Base-by-base conservation (phyloP, 768 basidiomycete genomes). In the Lactifluus subvellereus region DNA sequence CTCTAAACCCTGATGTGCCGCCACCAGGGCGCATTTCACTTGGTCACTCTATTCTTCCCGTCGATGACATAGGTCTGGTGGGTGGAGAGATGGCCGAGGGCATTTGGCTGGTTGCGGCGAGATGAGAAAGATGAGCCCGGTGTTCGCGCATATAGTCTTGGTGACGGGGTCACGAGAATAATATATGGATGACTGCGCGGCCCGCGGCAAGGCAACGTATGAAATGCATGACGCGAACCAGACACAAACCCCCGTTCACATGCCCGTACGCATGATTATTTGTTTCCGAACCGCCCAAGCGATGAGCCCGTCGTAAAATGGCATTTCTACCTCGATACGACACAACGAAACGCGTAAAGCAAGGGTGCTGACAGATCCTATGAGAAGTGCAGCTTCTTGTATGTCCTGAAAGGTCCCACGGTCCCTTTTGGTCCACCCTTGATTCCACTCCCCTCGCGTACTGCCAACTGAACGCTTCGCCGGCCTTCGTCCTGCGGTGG, bases 391-490 rank as follows among this genome's bases (percentile, higher is more conserved):
- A 60, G 35, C 27, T 61, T 66, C 48, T 67, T 68, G 47, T 63
- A 68, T 11, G 67, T 60, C 51, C 67, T 65, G 22, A 68, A 68
- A 11, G 67, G 67, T 6, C 67, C 67, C 11, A 68, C 67, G 7
- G 58, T 66, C 14, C 67, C 67, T 53, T 58, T 62, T n/a, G 67
- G 67, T n/a, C 67, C 67, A 33, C 67, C 65, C 40, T 54, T 60
- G 52, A 65, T 38, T 20, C 27, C 37, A 45, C 56, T 47, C 30
- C 38, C 51, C 22, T 56, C 58, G 16, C 67, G 52, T 47, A 59
- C 42, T 0, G 53, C 55, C 30, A 65, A 62, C 58, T 66, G 18
- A 13, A 60, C 67, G 38, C 67, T 68, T 48, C 55, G 14, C 10
- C 67, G 61, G 18, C 67, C 67, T 14, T 66, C 65, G 13, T 67